A percentile compares a stretch with the other conserved stretches of the same genome.
Conservation (phyloP, 2,329 filamentous ascomycete species). For the Pseudopyricularia javanii region DNA sequence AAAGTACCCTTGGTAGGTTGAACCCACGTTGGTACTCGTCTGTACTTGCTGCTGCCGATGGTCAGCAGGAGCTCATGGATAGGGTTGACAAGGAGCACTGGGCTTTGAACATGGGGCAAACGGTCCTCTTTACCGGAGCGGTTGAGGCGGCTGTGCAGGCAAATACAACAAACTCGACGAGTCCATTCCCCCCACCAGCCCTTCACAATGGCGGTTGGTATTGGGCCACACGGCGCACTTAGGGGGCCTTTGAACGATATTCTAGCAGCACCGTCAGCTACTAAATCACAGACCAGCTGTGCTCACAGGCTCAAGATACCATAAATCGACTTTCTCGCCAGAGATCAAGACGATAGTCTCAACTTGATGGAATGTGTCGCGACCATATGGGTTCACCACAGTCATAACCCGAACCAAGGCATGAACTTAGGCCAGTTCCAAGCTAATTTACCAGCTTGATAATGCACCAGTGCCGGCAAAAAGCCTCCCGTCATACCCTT, state of each 20-base stretch:
- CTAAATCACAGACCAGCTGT: background rate
- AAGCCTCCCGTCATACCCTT: constrained; percentile 6
- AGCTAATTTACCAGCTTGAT: constrained; percentile 12
- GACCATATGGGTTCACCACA: constrained; percentile 4
- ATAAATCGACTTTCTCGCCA: constrained; percentile 6
- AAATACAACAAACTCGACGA: too few species aligned
- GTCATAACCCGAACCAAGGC: too few species aligned
- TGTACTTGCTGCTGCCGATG: background rate
- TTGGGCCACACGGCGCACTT: constrained; percentile 25
- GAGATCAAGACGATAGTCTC: constrained; percentile 5
- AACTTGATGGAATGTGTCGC: constrained; percentile 5
- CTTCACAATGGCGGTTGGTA: constrained; percentile 25
- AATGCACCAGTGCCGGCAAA: constrained; percentile 7
- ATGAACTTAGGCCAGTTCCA: background rate
- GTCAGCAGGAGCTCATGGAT: background rate
- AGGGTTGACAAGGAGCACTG: constrained; percentile 13
- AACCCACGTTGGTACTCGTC: constrained; percentile 14
- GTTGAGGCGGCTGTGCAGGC: constrained; percentile 2
- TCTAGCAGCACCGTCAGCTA: constrained; percentile 16
- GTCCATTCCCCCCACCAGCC: background rate
- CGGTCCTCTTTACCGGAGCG: constrained; percentile 19
- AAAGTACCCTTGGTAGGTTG: too few species aligned
- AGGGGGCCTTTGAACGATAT: constrained; percentile 13
- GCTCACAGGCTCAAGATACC: background rate
- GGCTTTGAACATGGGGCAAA: constrained; percentile 20